phyloP scores from a whole-genome alignment of 306 rosid genomes.

The Mimosa bimucronata region DNA sequence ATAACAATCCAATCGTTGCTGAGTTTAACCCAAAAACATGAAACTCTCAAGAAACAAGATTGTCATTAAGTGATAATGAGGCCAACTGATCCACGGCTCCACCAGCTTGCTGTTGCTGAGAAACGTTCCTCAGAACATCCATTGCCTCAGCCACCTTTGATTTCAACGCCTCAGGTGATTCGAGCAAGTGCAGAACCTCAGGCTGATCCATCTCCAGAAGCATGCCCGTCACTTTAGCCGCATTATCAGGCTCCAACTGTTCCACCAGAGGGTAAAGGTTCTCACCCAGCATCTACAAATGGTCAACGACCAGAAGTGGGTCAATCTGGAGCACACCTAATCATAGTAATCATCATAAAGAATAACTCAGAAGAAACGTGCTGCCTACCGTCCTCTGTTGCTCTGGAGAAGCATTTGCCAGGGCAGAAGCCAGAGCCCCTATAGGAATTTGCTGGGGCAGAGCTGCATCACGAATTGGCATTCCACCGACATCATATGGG shows the following conservation, averaged over 20 bases:
- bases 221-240: conserved; percentile 99
- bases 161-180: conserved; percentile 97
- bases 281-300: conserved; percentile 93
- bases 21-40: conserved; percentile 19
- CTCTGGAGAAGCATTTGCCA: conserved; percentile 93
- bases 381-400: conserved; percentile 84
- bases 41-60: conserved; percentile 69
- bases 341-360: neutral
- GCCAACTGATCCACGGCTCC: conserved; percentile 84
- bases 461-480: conserved; percentile 80
- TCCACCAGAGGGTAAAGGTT: conserved; percentile 97
- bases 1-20: conserved; percentile 35
- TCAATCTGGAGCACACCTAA: neutral
- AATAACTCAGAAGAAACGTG: neutral
- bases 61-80: conserved; percentile 77
- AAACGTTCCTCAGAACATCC: conserved; percentile 91
- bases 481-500: conserved; percentile 86
- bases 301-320: conserved; percentile 21
- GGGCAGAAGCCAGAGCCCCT: conserved; percentile 92
- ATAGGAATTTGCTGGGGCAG: conserved; percentile 80
- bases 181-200: conserved; percentile 94
- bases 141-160: conserved; percentile 98
- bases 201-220: conserved; percentile 99
- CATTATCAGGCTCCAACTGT: conserved; percentile 92
- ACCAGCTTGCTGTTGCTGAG: conserved; percentile 91